Base-by-base conservation (phyloP, 2,329 filamentous ascomycete species). In the Claviceps sp. region DNA sequence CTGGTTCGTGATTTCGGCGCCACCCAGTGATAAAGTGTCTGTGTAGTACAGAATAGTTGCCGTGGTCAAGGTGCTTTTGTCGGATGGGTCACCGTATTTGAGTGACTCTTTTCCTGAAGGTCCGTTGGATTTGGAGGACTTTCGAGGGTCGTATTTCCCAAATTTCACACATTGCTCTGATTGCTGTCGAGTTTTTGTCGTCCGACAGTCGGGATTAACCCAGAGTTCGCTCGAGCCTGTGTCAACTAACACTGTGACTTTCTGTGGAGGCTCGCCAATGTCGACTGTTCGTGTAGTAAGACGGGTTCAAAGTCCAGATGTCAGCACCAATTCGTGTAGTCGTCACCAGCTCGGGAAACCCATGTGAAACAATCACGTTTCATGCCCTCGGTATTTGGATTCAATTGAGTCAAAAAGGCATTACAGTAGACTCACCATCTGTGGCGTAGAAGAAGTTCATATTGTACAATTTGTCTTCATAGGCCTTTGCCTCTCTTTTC, bases 221-320 rank as follows among this genome's bases (percentile, higher is more conserved):
- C 76, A 79, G 7, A 78, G 68, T 59, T 77, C 74, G 55, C 71
- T 72, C 5, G 76, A 78, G 16, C 76, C 76, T 0, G 73, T 76
- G 53, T 76, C 73, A 51, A 76, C 65, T 39, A 75, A 66, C 38
- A 76, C 71, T 11, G 71, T 68, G 38, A 76, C 62, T 11, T 58
- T 63, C 55, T 76, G 73, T 1, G 63, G 60, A 5, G 70, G 66
- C 1, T 63, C 67, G 29, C 73, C 73, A 26, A 75, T 65, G 26
- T 64, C 61, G 42, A 75, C 72, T 29, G 26, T 29, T 3, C 8
- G 8, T 29, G 26, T 29, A 29, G 26, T 11, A 3, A 29, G 9
- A 29, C 4, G 26, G 8, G 3, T 29, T 29, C 26, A 29, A 29
- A 29, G 9, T 9, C 26, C 8, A 29, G 8, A 2, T 29, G 26